Evolutionary conservation across 1,284 basidiomycete genomes (phyloP), one percentile per base, ranked within the genome.

Genomic region (Cryptococcus jaspeensis): DNA sequence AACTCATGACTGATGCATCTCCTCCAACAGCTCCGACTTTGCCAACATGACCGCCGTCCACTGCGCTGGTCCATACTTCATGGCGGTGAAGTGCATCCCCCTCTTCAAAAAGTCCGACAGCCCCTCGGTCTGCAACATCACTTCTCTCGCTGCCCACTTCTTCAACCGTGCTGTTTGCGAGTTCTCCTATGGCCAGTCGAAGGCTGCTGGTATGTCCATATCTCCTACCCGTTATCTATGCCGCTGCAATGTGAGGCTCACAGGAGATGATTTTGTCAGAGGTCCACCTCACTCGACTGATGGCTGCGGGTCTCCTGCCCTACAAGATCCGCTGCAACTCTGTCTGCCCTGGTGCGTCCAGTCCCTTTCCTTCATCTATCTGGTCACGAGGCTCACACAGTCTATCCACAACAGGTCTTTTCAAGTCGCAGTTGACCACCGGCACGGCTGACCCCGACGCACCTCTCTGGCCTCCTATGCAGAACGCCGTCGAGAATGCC

Each of bases 21-120:
- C n/a, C n/a, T n/a, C 36, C 5, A 15, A 1, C 52, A 70, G 66
- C 47, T 40, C 52, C 55, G 68, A 70, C 61, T 70, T 59, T 43
- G 61, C 62, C 53, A 61, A 63, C 32, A 70, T 70, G 68, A 68
- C 68, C 15, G 65, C 62, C 40, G 56, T 71, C 37, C 67, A 71
- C 51, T 61, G 62, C 20, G 58, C 62, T 12, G 65, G 64, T 2
- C 65, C 65, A 2, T 71, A 71, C 55, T 64, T 63, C 52, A 54
- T 71, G 9, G 60, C 65, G 11, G 61, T 69, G 55, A 66, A 67
- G 32, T 69, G 58, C 50, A 61, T 71, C 37, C 64, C 65, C 15
- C 54, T 65, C 38, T 65, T 71, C 50, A 52, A 62, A 44, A 66
- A 66, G 36, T 62, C 67, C 9, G n/a, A 55, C 20, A 63, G 66